A percentile compares a stretch with the other conserved stretches of the same genome.
These are phyloP conservation scores for Erythrobasidium hasegawianum DNA, from an alignment of 1,284 basidiomycete genomes.

Conservation along the genomic window DNA sequence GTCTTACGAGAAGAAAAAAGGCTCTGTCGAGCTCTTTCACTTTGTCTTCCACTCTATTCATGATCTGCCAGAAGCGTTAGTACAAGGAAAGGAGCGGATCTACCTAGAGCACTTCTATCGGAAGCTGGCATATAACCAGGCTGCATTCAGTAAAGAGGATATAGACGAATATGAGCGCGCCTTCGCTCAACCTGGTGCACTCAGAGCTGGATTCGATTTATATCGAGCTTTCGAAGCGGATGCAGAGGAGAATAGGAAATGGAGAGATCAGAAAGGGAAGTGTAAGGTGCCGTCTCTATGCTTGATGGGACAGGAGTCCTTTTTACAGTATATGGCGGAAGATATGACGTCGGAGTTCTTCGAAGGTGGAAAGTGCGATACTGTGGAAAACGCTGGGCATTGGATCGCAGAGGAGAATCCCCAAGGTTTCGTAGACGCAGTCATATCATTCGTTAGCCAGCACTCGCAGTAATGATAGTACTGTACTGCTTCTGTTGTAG, in stretches of 20 bases:
- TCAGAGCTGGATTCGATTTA: slow-evolving; percentile 41
- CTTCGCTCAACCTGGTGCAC: slow-evolving; percentile 36
- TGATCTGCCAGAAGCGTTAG: slow-evolving; percentile 42
- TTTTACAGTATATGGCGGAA: slow-evolving; percentile 37
- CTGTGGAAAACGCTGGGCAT: slow-evolving; percentile 37
- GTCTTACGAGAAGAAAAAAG: slow-evolving; percentile 34
- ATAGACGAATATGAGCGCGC: slow-evolving; percentile 22
- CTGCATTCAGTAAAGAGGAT: slow-evolving; percentile 2
- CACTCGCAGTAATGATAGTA: not conserved
- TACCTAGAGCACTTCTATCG: slow-evolving; percentile 42
- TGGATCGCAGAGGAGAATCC: slow-evolving; percentile 44
- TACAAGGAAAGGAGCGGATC: slow-evolving; percentile 40
- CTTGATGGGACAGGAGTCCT: slow-evolving; percentile 37
- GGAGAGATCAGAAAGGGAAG: slow-evolving; percentile 31
- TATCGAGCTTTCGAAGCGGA: slow-evolving; percentile 43
- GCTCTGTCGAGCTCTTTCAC: slow-evolving; percentile 39
- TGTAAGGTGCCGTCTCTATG: slow-evolving; percentile 37
- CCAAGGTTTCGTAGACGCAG: slow-evolving; percentile 32
- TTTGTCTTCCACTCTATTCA: slow-evolving; percentile 43
- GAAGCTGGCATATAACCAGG: slow-evolving; percentile 37
- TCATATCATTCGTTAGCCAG: no score
- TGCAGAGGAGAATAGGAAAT: slow-evolving; percentile 34
- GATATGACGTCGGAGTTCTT: slow-evolving; percentile 39
- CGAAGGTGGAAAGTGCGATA: slow-evolving; percentile 36
- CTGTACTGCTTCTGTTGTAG: no score